A percentile compares a stretch with the other conserved stretches of the same genome.
Conservation (phyloP, 1,284 basidiomycete species). For the Leucoagaricus sp. region DNA sequence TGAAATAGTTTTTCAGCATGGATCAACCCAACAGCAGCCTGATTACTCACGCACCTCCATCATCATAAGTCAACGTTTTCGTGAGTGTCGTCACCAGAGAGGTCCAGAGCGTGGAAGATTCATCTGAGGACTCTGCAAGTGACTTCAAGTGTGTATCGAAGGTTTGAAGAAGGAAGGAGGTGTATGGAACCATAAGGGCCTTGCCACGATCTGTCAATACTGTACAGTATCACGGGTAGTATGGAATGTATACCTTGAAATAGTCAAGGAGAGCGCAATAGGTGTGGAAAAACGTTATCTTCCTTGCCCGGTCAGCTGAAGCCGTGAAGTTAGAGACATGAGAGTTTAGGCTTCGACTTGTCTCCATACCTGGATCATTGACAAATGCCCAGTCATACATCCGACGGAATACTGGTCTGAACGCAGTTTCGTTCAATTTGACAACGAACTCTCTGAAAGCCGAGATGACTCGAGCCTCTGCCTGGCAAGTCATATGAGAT, state of each 20-base stretch:
- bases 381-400: slow-evolving; percentile 95
- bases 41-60: slow-evolving; percentile 62
- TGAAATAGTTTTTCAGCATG: background rate
- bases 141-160: slow-evolving; percentile 57
- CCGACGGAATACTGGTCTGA: slow-evolving; percentile 91
- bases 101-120: slow-evolving; percentile 59
- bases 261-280: slow-evolving; percentile 76
- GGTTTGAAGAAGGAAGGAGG: slow-evolving; percentile 74
- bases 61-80: slow-evolving; percentile 78
- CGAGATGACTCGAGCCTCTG: slow-evolving; percentile 56
- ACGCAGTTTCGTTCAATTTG: slow-evolving; percentile 92
- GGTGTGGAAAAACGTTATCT: slow-evolving; percentile 72
- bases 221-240: background rate
- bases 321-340: slow-evolving; percentile 3
- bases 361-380: slow-evolving; percentile 48
- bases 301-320: slow-evolving; percentile 44
- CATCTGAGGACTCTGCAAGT: slow-evolving; percentile 36
- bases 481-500: slow-evolving; percentile 32
- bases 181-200: slow-evolving; percentile 91
- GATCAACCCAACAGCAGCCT: background rate
- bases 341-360: background rate
- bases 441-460: slow-evolving; percentile 90
- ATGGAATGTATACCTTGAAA: slow-evolving; percentile 67
- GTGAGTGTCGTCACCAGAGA: slow-evolving; percentile 65
- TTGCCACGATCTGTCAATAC: too few relatives aligned